These are phyloP conservation scores for Balamuthia mandrillaris DNA, from an alignment of 208 protist species.

Conservation along the genomic window DNA sequence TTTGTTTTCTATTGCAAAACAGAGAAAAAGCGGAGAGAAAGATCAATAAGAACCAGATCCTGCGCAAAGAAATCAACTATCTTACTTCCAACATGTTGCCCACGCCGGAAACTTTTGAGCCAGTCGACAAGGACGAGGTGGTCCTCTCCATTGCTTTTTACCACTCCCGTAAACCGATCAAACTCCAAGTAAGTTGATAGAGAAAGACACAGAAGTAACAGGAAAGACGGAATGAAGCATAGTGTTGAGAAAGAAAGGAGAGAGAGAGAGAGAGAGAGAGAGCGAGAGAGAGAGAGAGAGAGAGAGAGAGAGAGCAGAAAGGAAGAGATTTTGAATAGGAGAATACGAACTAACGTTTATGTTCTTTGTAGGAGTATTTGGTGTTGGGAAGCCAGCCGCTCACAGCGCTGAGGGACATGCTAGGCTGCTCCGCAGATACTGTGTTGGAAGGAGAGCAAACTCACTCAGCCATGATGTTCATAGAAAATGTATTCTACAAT, in stretches of 20 bases:
- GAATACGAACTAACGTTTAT: no score
- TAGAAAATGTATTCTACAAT: conserved; percentile 69
- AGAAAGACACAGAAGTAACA: neutral
- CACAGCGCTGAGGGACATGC: conserved; percentile 53
- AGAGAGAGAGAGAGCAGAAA: no score
- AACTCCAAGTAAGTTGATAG: neutral
- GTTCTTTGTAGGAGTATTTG: conserved; percentile 18
- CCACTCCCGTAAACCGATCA: neutral
- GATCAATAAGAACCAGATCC: no score
- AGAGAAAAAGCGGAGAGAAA: no score
- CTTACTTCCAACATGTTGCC: neutral
- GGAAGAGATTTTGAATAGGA: no score
- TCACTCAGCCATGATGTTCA: conserved; percentile 58
- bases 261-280: no score
- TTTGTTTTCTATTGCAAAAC: no score
- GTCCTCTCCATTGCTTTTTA: neutral
- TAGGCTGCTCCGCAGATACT: conserved; percentile 51
- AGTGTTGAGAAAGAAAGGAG: no score
- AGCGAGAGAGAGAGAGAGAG: no score
- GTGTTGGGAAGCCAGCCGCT: conserved; percentile 60
- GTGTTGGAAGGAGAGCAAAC: neutral
- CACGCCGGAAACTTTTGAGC: neutral
- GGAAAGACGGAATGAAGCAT: no score
- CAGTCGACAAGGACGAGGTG: neutral
- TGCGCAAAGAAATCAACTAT: conserved; percentile 8